These are phyloP conservation scores for Astragalus glycyphyllos DNA, from an alignment of 306 rosid species.

Conservation along the genomic window DNA sequence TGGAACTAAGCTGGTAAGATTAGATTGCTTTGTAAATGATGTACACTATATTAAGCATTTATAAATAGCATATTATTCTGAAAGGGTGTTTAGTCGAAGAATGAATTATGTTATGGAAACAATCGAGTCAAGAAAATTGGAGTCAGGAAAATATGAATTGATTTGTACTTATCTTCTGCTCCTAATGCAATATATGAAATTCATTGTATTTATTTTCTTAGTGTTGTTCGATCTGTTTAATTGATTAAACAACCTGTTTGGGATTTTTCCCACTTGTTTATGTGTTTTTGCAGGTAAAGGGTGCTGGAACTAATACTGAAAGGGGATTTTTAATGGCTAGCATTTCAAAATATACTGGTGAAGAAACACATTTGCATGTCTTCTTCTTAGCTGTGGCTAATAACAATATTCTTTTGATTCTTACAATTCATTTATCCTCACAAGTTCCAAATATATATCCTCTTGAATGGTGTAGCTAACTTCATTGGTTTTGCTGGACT, in stretches of 20 bases:
- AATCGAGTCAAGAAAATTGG: conserved; percentile 26
- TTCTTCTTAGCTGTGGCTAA: conserved; percentile 7
- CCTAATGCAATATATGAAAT: conserved; percentile 13
- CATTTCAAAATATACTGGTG: conserved; percentile 91
- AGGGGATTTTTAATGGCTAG: conserved; percentile 97
- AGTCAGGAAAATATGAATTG: conserved; percentile 3
- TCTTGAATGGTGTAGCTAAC: conserved; percentile 90
- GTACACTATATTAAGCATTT: no score
- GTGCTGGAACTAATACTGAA: conserved; percentile 92
- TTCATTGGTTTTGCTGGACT: conserved; percentile 89
- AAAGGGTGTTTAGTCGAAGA: background rate
- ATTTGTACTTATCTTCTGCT: conserved; percentile 13
- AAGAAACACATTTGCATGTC: conserved; percentile 98
- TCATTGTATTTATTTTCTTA: conserved; percentile 12
- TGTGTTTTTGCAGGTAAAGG: conserved; percentile 71
- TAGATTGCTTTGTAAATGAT: no score
- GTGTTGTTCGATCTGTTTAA: background rate
- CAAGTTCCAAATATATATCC: conserved; percentile 60
- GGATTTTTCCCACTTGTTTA: conserved; percentile 19
- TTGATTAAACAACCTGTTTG: conserved; percentile 24
- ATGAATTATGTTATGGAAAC: conserved; percentile 16
- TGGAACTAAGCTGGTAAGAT: conserved; percentile 94
- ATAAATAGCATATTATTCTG: no score
- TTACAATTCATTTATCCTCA: conserved; percentile 31
- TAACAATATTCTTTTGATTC: background rate